A percentile compares a stretch with the other conserved stretches of the same genome.
Conservation (phyloP, 345 rosid species). For the Moringa oleifera region DNA sequence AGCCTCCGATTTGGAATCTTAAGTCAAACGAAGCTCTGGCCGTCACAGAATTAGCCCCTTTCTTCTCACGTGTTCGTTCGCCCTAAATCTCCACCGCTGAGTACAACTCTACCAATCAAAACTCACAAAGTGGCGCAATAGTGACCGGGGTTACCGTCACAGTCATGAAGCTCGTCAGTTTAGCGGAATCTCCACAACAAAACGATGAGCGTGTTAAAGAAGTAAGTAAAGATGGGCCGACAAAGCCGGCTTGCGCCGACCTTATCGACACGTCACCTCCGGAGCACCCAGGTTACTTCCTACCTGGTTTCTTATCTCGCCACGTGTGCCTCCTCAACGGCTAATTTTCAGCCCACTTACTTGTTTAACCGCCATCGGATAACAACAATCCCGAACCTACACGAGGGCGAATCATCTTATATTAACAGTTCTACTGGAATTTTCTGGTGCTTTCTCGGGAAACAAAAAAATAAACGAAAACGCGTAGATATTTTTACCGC, state of each 20-base stretch:
- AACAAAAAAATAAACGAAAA: neutral
- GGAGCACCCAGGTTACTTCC: constrained; percentile 20
- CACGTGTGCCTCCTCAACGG: constrained; percentile 35
- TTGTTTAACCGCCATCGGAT: neutral
- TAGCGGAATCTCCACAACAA: neutral
- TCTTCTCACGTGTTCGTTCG: neutral
- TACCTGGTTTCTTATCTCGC: neutral
- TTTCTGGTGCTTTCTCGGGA: constrained; percentile 21
- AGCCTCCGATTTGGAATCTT: constrained; percentile 21
- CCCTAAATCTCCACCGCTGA: constrained; percentile 2
- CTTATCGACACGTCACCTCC: constrained; percentile 27
- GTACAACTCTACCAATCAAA: fast-evolving
- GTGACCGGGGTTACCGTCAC: neutral
- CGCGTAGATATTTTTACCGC: constrained; percentile 18
- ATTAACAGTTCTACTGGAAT: no score
- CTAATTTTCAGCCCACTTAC: neutral
- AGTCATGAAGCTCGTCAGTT: neutral
- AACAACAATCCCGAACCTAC: no score
- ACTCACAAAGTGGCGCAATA: constrained; percentile 1
- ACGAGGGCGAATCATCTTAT: no score
- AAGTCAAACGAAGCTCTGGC: constrained; percentile 7
- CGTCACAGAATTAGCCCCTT: neutral
- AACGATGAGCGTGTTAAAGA: neutral
- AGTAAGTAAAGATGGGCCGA: neutral
- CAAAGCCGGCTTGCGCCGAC: constrained; percentile 39